A percentile compares a stretch with the other conserved stretches of the same genome.
Evolutionary conservation across 805 yeast genomes (phyloP).

Genomic region (Barnettozyma wickerhamii): DNA sequence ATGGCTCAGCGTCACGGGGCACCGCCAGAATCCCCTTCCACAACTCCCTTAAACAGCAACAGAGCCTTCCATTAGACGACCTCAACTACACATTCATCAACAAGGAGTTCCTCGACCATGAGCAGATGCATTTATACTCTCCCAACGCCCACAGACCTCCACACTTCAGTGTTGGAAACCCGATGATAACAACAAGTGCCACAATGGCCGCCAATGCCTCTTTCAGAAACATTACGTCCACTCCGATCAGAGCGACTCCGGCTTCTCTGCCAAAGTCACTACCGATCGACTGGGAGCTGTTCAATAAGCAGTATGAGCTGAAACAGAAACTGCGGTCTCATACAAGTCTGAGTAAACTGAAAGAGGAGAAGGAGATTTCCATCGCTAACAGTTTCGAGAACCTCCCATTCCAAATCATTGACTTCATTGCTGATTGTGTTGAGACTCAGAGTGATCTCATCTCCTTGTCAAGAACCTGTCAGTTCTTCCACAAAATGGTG

Average conservation of each 20-base stretch:
- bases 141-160: conserved; percentile 2
- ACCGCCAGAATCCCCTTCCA: conserved; percentile 9
- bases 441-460: conserved; percentile 26
- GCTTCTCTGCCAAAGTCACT: conserved; percentile 24
- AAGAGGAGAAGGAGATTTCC: not conserved
- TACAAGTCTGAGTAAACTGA: conserved; percentile 3
- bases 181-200: not conserved
- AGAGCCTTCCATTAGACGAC: conserved; percentile 2
- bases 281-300: conserved; percentile 27
- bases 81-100: conserved; percentile 23
- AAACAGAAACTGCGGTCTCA: conserved; percentile 18
- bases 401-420: conserved; percentile 26
- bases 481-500: conserved; percentile 25
- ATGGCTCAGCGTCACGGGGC: conserved; percentile 5
- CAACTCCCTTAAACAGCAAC: conserved; percentile 4
- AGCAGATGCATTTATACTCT: conserved; percentile 3
- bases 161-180: conserved; percentile 4
- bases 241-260: conserved; percentile 22
- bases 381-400: conserved; percentile 24
- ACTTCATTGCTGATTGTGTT: conserved; percentile 25
- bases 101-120: conserved; percentile 21
- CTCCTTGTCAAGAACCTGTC: conserved; percentile 22
- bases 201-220: conserved; percentile 2
- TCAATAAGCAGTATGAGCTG: conserved; percentile 24
- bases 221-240: conserved; percentile 25